phyloP scores from a whole-genome alignment of 768 basidiomycete species.

The Infundibulicybe gibba region DNA sequence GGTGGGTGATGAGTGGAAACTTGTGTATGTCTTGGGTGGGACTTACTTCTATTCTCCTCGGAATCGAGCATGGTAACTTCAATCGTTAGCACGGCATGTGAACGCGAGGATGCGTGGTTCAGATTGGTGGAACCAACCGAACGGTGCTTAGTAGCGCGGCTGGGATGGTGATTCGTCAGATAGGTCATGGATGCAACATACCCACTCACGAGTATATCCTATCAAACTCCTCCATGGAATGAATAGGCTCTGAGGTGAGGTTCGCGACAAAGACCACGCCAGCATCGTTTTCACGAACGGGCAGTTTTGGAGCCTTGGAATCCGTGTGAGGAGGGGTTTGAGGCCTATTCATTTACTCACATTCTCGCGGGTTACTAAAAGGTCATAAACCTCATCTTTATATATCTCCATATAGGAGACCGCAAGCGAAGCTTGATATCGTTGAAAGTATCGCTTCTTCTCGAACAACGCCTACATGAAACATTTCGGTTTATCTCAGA shows the following conservation, averaged over 20 bases:
- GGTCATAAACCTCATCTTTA: constrained; percentile 87
- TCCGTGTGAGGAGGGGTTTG: neutral
- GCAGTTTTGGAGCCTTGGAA: constrained; percentile 45
- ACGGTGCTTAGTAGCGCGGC: constrained; percentile 70
- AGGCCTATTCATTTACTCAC: constrained; percentile 31
- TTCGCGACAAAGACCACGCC: constrained; percentile 56
- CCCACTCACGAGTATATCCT: constrained; percentile 38
- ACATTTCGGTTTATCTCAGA: neutral
- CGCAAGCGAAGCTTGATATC: constrained; percentile 42
- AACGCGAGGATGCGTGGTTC: constrained; percentile 82
- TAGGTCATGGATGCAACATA: neutral
- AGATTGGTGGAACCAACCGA: constrained; percentile 85
- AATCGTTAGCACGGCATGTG: constrained; percentile 83
- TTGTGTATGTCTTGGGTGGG: constrained; percentile 11
- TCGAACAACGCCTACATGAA: constrained; percentile 52
- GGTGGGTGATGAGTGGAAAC: neutral
- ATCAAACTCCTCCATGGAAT: constrained; percentile 41
- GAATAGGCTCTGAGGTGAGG: constrained; percentile 37
- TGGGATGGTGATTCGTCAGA: constrained; percentile 19
- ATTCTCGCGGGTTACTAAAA: constrained; percentile 69
- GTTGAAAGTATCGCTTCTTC: constrained; percentile 33
- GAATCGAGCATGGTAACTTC: constrained; percentile 57
- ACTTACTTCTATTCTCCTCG: constrained; percentile 46
- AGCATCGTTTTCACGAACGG: constrained; percentile 49
- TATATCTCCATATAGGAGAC: constrained; percentile 90